phyloP scores from a whole-genome alignment of 139 green algal genomes.

The Nannochloris sp. region DNA sequence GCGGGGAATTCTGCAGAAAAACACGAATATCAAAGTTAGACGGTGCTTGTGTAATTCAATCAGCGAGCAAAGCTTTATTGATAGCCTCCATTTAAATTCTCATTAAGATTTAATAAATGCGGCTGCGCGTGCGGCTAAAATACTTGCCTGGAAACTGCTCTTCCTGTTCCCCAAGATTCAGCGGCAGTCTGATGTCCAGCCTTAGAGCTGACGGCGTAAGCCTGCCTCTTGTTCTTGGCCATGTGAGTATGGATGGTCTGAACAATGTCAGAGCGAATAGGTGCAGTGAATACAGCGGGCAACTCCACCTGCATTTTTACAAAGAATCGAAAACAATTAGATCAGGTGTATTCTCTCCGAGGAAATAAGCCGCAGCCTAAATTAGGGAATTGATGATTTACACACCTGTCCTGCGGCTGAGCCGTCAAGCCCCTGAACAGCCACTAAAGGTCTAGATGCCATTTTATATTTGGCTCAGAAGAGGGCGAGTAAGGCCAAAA shows the following conservation, averaged over 20 bases:
- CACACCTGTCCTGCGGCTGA: conserved; percentile 4
- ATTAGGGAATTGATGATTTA: neutral
- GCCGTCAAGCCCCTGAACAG: conserved; percentile 62
- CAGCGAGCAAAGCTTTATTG: too few species aligned
- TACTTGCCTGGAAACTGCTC: conserved; percentile 97
- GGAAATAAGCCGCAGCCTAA: neutral
- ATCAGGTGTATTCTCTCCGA: neutral
- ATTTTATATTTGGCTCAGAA: conserved; percentile 27
- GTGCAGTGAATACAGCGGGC: conserved; percentile 84
- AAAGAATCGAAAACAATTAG: neutral
- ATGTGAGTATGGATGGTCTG: conserved; percentile 84
- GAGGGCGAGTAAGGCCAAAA: too few species aligned
- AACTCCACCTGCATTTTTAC: conserved; percentile 54
- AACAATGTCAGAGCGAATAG: conserved; percentile 90
- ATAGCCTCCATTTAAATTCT: too few species aligned
- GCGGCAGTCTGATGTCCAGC: conserved; percentile 95
- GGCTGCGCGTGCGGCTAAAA: too few species aligned
- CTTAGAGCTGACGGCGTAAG: conserved; percentile 89
- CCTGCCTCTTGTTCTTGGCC: conserved; percentile 94
- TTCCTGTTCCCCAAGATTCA: conserved; percentile 98
- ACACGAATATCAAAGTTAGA: too few species aligned
- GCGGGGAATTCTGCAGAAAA: conserved; percentile 99
- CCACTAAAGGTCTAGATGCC: conserved; percentile 78
- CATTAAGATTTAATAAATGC: too few species aligned
- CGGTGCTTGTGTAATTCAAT: too few species aligned